Evolutionary conservation across 768 basidiomycete species (phyloP).

Genomic region (Sporobolomyces roseus): DNA sequence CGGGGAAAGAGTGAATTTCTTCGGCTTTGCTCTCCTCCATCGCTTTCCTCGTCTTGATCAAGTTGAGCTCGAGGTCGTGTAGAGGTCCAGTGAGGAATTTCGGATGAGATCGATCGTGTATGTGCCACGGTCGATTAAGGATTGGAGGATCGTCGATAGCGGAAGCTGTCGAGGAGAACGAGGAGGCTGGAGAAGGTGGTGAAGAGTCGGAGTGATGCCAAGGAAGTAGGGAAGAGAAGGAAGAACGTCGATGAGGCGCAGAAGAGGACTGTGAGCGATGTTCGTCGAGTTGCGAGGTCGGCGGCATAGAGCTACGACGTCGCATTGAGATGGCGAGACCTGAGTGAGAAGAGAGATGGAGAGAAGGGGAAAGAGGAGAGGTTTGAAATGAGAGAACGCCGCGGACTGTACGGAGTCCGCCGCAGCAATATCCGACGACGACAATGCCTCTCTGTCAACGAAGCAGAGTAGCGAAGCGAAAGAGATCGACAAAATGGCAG

Average conservation of each 20-base stretch:
- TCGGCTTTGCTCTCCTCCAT: conserved; percentile 11
- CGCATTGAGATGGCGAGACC: background rate
- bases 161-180: background rate
- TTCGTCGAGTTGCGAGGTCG: background rate
- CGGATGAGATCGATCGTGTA: background rate
- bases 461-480: too few species aligned
- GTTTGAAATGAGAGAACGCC: background rate
- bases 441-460: too few species aligned
- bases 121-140: background rate
- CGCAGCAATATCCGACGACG: too few species aligned
- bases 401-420: too few species aligned
- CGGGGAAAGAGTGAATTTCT: conserved; percentile 11
- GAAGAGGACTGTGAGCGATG: background rate
- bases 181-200: background rate
- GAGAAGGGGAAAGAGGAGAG: background rate
- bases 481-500: background rate
- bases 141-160: conserved; percentile 1
- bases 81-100: background rate
- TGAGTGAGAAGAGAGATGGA: background rate
- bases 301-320: conserved; percentile 7
- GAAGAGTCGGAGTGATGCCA: background rate
- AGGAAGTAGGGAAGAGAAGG: background rate
- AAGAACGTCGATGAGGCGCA: background rate
- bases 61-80: background rate
- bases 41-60: background rate